Evolutionary conservation across 2,329 filamentous ascomycete species (phyloP), one percentile per base, ranked within the genome.

Genomic region (Aspergillus spinulosporus): DNA sequence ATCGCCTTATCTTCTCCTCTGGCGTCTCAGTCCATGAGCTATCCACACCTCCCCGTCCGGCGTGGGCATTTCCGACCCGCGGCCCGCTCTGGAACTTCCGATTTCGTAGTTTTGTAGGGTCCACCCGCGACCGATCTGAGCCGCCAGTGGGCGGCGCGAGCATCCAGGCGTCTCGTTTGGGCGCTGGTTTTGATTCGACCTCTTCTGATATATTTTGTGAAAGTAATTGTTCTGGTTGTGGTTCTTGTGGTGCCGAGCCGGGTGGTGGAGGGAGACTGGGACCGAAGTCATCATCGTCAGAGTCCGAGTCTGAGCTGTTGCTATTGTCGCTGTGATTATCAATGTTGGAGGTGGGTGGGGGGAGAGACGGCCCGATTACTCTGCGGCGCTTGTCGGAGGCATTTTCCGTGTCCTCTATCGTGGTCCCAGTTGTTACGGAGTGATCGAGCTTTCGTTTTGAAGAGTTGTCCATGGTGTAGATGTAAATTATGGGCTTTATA

Each of bases 1-100:
- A 75, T 39, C 91, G 83, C 72, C 88, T 87, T 56, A 89, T 84
- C 72, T 95, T 96, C 74, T 97, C 84, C 70, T 93, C 89, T 0
- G 91, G 89, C 6, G 91, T 96, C 73, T 97, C 93, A 0, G 90
- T 92, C 93, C 93, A 97, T 43, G 93, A 85, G 21, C 84, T 85
- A 67, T 72, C 69, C 15, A 75, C 71, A 4, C 62, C 52, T 9
- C 70, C 75, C 14, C 72, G 71, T 3, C 70, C 73, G 7, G 66
- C 65, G 12, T 71, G 37, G 9, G 21, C 32, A 69, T 11, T 76
- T 73, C 11, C 15, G 5, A 84, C 79, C 3, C 82, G 79, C 66
- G 84, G 86, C 4, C 85, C 84, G 0, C 88, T 88, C 50, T 90
- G 86, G 78, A 97, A 97, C 63, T 90, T 92, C 59, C 91, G 87